Conservation (phyloP, 2,329 filamentous ascomycete genomes). For the Fragosphaeria purpurea region DNA sequence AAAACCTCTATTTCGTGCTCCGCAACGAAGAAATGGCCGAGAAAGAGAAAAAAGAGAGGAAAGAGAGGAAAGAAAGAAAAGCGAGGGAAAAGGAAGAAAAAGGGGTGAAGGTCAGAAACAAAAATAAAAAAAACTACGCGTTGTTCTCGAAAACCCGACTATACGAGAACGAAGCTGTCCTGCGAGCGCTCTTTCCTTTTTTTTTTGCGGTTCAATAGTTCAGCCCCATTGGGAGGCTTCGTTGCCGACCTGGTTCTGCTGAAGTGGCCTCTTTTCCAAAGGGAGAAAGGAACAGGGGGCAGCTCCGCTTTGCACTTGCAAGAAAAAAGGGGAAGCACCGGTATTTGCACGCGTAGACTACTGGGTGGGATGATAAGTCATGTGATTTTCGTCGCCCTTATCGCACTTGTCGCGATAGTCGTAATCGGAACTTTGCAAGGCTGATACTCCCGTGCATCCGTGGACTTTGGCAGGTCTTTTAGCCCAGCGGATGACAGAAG, state of each 20-base stretch:
- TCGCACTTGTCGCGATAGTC: too few relatives aligned
- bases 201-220: neutral
- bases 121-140: neutral
- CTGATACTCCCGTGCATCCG: too few relatives aligned
- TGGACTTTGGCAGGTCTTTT: too few relatives aligned
- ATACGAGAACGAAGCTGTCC: neutral
- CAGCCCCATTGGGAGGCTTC: neutral
- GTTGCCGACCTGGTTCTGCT: slow-evolving; percentile 1
- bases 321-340: too few relatives aligned
- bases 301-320: too few relatives aligned
- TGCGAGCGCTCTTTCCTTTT: neutral
- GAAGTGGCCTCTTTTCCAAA: slow-evolving; percentile 8
- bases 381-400: too few relatives aligned
- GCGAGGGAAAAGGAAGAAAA: neutral
- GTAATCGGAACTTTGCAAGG: too few relatives aligned
- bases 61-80: neutral
- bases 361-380: too few relatives aligned
- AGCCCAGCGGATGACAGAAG: too few relatives aligned
- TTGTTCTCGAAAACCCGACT: neutral
- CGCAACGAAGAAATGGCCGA: neutral
- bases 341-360: too few relatives aligned
- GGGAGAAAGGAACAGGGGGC: neutral
- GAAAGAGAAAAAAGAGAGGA: neutral
- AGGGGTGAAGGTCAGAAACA: neutral
- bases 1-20: neutral